Conservation (phyloP, 2,329 filamentous ascomycete genomes). For the Calonectria pseudoturangicola region DNA sequence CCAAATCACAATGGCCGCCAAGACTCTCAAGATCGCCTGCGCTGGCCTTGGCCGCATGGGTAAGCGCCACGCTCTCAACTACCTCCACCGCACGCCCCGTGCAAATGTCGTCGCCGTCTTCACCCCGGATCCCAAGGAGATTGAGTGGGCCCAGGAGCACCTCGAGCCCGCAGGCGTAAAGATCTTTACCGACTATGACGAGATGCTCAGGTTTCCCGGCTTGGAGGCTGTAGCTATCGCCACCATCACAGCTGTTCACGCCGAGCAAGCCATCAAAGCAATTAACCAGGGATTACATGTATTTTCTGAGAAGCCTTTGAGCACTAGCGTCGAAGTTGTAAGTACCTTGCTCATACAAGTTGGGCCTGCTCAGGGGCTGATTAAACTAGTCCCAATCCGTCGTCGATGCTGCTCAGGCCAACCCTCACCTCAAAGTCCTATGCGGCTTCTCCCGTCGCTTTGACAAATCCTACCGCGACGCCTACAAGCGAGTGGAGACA, state of each 20-base stretch:
- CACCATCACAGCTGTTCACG: slow-evolving; percentile 52
- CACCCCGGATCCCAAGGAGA: slow-evolving; percentile 65
- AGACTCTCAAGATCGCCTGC: slow-evolving; percentile 64
- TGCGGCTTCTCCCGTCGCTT: slow-evolving; percentile 53
- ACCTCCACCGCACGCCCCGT: slow-evolving; percentile 66
- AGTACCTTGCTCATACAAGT: slow-evolving; percentile 47
- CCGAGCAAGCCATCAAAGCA: slow-evolving; percentile 51
- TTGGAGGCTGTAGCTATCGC: slow-evolving; percentile 52
- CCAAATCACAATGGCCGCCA: slow-evolving; percentile 34
- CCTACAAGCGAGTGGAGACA: slow-evolving; percentile 68
- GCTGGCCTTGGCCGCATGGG: slow-evolving; percentile 73
- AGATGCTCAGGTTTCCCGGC: slow-evolving; percentile 63
- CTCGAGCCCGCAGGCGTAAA: slow-evolving; percentile 66
- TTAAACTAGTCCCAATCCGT: slow-evolving; percentile 73
- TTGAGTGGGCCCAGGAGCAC: slow-evolving; percentile 65
- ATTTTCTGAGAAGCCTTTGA: slow-evolving; percentile 53
- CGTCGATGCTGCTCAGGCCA: slow-evolving; percentile 71
- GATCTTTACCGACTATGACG: slow-evolving; percentile 66
- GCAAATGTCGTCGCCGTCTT: slow-evolving; percentile 70
- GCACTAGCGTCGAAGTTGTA: slow-evolving; percentile 70
- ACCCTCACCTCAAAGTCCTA: slow-evolving; percentile 79
- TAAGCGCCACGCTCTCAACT: slow-evolving; percentile 69
- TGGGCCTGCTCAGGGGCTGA: no score
- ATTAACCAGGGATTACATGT: slow-evolving; percentile 46
- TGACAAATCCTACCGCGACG: slow-evolving; percentile 75